phyloP scores from a whole-genome alignment of 345 rosid genomes.

The Citrus australasica region DNA sequence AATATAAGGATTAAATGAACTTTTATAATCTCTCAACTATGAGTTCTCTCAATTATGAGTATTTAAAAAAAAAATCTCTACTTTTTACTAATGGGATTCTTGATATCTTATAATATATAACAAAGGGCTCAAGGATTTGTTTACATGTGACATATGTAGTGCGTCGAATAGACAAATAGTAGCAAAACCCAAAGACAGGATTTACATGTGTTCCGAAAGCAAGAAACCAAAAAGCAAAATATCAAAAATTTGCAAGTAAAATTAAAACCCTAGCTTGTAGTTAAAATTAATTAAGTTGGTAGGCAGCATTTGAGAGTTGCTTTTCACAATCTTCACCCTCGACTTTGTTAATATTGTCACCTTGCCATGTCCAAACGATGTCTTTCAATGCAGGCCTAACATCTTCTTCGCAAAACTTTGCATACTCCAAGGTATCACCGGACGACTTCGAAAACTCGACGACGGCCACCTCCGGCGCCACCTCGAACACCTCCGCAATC shows the following conservation, averaged over 20 bases:
- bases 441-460: slow-evolving; percentile 64
- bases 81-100: too few relatives aligned
- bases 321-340: neutral
- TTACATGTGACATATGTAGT: too few relatives aligned
- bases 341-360: slow-evolving; percentile 36
- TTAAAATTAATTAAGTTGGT: too few relatives aligned
- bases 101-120: too few relatives aligned
- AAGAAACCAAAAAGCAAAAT: neutral
- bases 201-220: neutral
- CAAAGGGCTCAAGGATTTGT: too few relatives aligned
- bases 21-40: too few relatives aligned
- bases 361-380: slow-evolving; percentile 93
- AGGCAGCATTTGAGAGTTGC: neutral
- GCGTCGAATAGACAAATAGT: too few relatives aligned
- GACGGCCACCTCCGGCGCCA: slow-evolving; percentile 60
- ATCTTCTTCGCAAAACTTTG: slow-evolving; percentile 55
- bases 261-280: neutral
- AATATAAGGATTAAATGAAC: too few relatives aligned
- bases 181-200: neutral
- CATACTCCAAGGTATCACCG: slow-evolving; percentile 58
- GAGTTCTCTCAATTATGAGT: too few relatives aligned
- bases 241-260: neutral
- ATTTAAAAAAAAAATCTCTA: too few relatives aligned
- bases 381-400: slow-evolving; percentile 73
- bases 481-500: slow-evolving; percentile 60